Evolutionary conservation across 352 stramenopile genomes (phyloP), one percentile per base, ranked within the genome.

Genomic region (Globisporangium canariense): DNA sequence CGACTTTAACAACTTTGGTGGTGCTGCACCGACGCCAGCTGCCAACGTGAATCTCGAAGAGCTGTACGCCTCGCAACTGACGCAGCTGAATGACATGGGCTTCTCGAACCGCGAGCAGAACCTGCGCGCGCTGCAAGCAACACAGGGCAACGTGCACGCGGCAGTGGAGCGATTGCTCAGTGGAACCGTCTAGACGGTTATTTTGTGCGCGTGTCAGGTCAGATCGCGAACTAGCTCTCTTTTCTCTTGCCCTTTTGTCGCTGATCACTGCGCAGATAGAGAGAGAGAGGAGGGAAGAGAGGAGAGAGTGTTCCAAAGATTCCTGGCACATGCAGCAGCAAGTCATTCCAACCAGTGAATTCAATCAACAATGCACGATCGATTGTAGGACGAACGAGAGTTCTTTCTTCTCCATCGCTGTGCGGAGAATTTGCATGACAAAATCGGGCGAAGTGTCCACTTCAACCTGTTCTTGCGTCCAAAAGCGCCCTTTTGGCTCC

Each of bases 61-160:
- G 62, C 70, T 81, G 5, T 98, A 96, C 68, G 88, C 89, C 30
- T 83, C 80, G 25, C 91, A 98, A 70, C 69, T 98, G 38, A 81
- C 76, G n/a, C 89, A 97, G 70, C 76, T 98, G 47, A 81, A 76
- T 47, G 89, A 97, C 67, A 97, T 98, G 90, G 91, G 91, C 47
- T 97, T 98, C 58, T 78, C 81, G 7, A 93, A 98, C 75, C 79
- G 83, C 22, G 86, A 93, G 32, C 87, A 94, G 61, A 97, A 96
- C 78, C 63, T 97, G 49, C 80, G 88, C 34, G 90, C 88, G 52
- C 74, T 98, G 60, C 86, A 96, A 67, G 79, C 80, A 34, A 95
- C 89, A 28, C 64, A 76, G 18, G 91, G 91, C 56, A 97, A 98
- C 67, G 89, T 98, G 34, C 89, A 97, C 64, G 86, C 86, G 3